phyloP scores from a whole-genome alignment of 768 basidiomycete species.

The Lactarius hatsudake region DNA sequence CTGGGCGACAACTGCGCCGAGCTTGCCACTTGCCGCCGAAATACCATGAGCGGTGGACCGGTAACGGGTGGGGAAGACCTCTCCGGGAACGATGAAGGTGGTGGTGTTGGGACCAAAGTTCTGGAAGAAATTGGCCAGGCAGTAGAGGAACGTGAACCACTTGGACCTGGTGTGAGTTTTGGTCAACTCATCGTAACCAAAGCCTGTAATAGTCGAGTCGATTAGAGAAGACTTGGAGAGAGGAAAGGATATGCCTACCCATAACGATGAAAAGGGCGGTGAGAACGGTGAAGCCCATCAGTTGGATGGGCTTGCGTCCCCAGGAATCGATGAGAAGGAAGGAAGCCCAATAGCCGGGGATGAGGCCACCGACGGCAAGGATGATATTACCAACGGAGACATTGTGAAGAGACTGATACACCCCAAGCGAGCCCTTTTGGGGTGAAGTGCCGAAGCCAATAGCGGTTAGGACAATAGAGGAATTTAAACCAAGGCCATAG shows the following conservation, averaged over 20 bases:
- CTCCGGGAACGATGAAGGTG: conserved; percentile 79
- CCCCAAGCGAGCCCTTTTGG: conserved; percentile 33
- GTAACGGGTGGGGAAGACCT: conserved; percentile 86
- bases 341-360: conserved; percentile 74
- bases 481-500: conserved; percentile 87
- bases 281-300: conserved; percentile 71
- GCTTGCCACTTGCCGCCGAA: conserved; percentile 77
- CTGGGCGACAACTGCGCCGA: conserved; percentile 79
- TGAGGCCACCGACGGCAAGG: conserved; percentile 71
- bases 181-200: conserved; percentile 58
- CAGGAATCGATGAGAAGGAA: conserved; percentile 68
- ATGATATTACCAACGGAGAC: conserved; percentile 74
- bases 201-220: conserved; percentile 43
- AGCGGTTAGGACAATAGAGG: conserved; percentile 65
- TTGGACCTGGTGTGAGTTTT: conserved; percentile 42
- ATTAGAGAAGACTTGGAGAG: not conserved
- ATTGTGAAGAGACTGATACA: conserved; percentile 58
- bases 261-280: conserved; percentile 65
- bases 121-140: conserved; percentile 87
- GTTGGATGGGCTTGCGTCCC: conserved; percentile 81
- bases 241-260: conserved; percentile 43
- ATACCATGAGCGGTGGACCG: conserved; percentile 85
- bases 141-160: conserved; percentile 81
- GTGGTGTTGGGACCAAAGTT: conserved; percentile 84
- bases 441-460: conserved; percentile 66